Evolutionary conservation across 2,329 filamentous ascomycete genomes (phyloP), one percentile per base, ranked within the genome.

Genomic region (Microdochium trichocladiopsis): DNA sequence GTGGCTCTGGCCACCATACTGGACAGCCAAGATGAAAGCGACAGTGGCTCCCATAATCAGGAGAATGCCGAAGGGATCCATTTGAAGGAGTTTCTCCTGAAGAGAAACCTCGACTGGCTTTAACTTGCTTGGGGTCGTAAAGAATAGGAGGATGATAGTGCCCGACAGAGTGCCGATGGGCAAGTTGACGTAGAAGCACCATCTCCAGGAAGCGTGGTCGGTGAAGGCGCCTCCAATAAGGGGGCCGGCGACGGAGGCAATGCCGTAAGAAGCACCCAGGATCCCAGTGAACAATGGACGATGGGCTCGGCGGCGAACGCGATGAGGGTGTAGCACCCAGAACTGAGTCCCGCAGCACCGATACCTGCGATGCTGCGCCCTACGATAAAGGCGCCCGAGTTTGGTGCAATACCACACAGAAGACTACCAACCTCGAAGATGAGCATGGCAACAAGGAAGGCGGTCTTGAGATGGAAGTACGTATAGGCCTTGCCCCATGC

Each of bases 11-110:
- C 69, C 71, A 24, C 71, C 71, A 72, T 72, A 77, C 52, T 76
- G 72, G 1, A 78, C 64, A 3, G 75, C 75, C 10, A 78, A 62
- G 1, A 77, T 56, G 16, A 77, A 67, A 52, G 71, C 76, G 49
- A 76, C 61, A 41, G 75, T 67, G 16, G 69, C 54, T 9, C 61
- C 58, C 50, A 66, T 58, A 52, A 66, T 59, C 25, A 64, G 48
- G 2, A 60, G 16, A 1, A 60, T 62, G 22, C 63, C 64, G 16
- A 61, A 12, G 4, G 56, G 63, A 55, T 80, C 77, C 66, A 45
- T 66, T 18, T 41, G 36, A 6, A 31, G 49, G 59, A 53, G 56
- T 57, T 18, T 16, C 36, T 12, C 36, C 11, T 33, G 60, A n/a
- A 8, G 48, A 1, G 12, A 58, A 50, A 18, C 11, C 5, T 6